Evolutionary conservation across 805 yeast genomes (phyloP), one percentile per base, ranked within the genome.

Genomic region (Metahyphopichia silvanorum): DNA sequence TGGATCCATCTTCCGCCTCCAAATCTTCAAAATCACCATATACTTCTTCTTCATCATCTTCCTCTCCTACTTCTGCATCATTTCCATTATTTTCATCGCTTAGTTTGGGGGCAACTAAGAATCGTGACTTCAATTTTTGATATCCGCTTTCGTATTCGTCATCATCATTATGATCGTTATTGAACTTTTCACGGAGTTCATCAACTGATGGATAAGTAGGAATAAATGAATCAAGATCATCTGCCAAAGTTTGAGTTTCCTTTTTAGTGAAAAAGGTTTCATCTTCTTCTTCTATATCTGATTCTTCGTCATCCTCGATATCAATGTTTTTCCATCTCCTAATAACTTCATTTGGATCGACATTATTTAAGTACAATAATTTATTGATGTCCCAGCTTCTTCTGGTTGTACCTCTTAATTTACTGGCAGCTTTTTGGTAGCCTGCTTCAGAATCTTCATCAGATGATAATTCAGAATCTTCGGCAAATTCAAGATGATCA

Each of bases 321-420:
- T 61, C 67, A 7, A 64, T 66, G n/a, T 73, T 68, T 43, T 58
- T 76, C 94, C 94, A 86, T 57, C 89, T 74, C 25, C 63, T 65
- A 29, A 86, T 66, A 21, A 74, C 93, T 42, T 83, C 93, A 1
- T 62, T 67, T 0, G 97, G 89, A 9, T 78, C 76, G 25, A 87
- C 69, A 44, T 86, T 82, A 36, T 82, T 79, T 76, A 84, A 71
- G 56, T 93, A 91, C 4, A 93, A 64, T 35, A 91, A 63, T 50
- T 84, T 86, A 46, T 82, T 79, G 40, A 91, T 76, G 55, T 91
- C 86, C 89, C 94, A 86, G 37, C 65, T 59, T 69, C 75, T 47
- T 62, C 69, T 51, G 59, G 65, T 37, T 4, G 73, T 43, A n/a
- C 82, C 74, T 40, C 74, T 66, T 37, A 85, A 64, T 45, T 72